These are phyloP conservation scores for Immersiella caudata DNA, from an alignment of 495 filamentous ascomycete genomes.

Conservation along the genomic window DNA sequence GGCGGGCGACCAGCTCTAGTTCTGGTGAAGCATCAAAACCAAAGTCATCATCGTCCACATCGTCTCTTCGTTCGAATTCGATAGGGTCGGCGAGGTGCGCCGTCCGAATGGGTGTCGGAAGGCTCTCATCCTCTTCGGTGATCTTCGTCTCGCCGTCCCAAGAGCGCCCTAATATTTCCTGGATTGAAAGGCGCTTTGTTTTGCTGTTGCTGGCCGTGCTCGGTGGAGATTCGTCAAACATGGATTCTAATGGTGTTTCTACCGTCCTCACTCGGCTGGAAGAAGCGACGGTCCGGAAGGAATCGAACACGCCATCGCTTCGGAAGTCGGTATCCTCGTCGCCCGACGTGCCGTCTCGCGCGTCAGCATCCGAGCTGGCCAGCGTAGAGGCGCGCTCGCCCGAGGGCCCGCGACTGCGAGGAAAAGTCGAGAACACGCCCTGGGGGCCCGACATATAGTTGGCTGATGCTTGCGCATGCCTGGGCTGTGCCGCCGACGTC, in stretches of 20 bases:
- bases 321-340: conserved; percentile 85
- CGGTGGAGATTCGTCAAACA: conserved; percentile 80
- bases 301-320: conserved; percentile 92
- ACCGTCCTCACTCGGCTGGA: conserved; percentile 52
- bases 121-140: conserved; percentile 66
- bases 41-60: conserved; percentile 18
- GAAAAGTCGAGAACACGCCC: conserved; percentile 24
- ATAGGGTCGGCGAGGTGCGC: conserved; percentile 29
- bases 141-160: conserved; percentile 59
- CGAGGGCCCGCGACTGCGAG: conserved; percentile 36
- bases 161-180: conserved; percentile 52
- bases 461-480: conserved; percentile 28
- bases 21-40: conserved; percentile 26
- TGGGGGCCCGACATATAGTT: conserved; percentile 36
- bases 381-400: conserved; percentile 77
- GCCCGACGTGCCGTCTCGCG: conserved; percentile 73
- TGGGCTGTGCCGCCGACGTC: conserved; percentile 35
- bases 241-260: conserved; percentile 72
- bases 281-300: conserved; percentile 79
- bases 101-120: conserved; percentile 58
- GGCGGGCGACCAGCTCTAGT: conserved; percentile 31
- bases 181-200: conserved; percentile 61
- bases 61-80: conserved; percentile 24
- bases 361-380: conserved; percentile 80
- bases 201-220: conserved; percentile 53